phyloP scores from a whole-genome alignment of 2,329 filamentous ascomycete species.

The Aspergillus caelatus region DNA sequence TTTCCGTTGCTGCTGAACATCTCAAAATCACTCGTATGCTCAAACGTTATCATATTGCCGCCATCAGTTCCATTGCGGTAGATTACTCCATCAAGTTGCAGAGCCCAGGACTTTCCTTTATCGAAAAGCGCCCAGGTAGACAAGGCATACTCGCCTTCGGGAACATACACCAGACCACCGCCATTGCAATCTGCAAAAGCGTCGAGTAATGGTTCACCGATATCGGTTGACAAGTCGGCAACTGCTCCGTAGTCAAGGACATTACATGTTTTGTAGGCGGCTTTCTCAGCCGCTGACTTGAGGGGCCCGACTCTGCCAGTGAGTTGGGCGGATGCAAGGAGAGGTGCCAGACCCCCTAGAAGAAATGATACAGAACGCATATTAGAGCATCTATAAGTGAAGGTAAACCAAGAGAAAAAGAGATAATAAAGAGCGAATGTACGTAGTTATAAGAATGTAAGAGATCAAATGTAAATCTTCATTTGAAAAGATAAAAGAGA shows the following conservation, averaged over 20 bases:
- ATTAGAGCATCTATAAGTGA: too few relatives aligned
- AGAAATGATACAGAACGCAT: too few relatives aligned
- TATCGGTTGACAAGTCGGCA: slow-evolving; percentile 55
- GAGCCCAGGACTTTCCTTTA: slow-evolving; percentile 51
- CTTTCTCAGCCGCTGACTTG: slow-evolving; percentile 48
- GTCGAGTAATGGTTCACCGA: slow-evolving; percentile 51
- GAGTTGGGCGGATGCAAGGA: slow-evolving; percentile 40
- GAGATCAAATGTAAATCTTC: too few relatives aligned
- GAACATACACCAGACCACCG: slow-evolving; percentile 55
- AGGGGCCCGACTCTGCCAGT: slow-evolving; percentile 48
- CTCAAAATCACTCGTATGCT: slow-evolving; percentile 56
- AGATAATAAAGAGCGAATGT: too few relatives aligned
- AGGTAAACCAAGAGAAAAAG: too few relatives aligned
- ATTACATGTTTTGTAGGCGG: slow-evolving; percentile 53
- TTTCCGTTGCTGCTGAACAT: slow-evolving; percentile 56
- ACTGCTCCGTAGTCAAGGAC: slow-evolving; percentile 56
- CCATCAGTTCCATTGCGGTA: slow-evolving; percentile 53
- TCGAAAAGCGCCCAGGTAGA: slow-evolving; percentile 53
- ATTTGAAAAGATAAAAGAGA: too few relatives aligned
- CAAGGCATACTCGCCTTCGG: slow-evolving; percentile 54
- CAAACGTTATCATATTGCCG: slow-evolving; percentile 58
- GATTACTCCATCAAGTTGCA: slow-evolving; percentile 58
- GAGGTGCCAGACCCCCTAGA: slow-evolving; percentile 26
- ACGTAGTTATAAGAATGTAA: too few relatives aligned
- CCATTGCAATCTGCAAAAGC: slow-evolving; percentile 56